Percentiles rank a stretch among this genome's conserved stretches.
Conservation (phyloP, 2,329 filamentous ascomycete species). For the Paraconiothyrium brasiliense region DNA sequence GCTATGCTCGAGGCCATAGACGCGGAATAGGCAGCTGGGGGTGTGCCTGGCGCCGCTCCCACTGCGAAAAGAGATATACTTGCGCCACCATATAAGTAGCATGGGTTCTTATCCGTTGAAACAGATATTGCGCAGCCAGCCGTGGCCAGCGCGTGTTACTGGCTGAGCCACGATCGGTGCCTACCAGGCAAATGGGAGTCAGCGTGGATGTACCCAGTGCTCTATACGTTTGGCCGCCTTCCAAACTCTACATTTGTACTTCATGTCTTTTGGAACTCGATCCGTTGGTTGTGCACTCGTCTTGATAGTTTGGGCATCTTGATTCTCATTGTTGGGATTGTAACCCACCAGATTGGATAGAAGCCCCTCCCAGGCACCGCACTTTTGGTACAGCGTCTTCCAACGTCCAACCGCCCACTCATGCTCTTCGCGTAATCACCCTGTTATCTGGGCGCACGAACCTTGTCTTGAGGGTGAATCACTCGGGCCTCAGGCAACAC, state of each 20-base stretch:
- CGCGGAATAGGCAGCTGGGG: neutral
- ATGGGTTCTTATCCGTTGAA: neutral
- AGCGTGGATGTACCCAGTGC: neutral
- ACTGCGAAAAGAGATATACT: neutral
- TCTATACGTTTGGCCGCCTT: neutral
- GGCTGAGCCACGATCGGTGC: constrained; percentile 9
- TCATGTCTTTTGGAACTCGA: neutral
- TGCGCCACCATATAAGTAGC: neutral
- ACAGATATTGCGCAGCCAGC: neutral
- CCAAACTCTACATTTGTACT: neutral
- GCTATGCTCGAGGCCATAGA: neutral
- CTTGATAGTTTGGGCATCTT: neutral
- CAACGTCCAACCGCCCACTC: neutral
- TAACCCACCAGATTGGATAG: neutral
- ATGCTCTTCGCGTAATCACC: neutral
- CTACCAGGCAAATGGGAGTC: constrained; percentile 1
- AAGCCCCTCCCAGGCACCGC: no score
- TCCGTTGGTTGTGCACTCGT: neutral
- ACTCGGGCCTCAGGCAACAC: neutral
- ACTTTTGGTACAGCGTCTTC: neutral
- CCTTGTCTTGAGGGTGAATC: neutral
- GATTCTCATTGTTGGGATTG: neutral
- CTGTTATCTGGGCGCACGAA: neutral
- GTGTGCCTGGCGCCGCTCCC: neutral
- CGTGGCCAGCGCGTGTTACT: constrained; percentile 3